Base-by-base conservation (phyloP, 164 flowering plant species). In the Protea cynaroides region DNA sequence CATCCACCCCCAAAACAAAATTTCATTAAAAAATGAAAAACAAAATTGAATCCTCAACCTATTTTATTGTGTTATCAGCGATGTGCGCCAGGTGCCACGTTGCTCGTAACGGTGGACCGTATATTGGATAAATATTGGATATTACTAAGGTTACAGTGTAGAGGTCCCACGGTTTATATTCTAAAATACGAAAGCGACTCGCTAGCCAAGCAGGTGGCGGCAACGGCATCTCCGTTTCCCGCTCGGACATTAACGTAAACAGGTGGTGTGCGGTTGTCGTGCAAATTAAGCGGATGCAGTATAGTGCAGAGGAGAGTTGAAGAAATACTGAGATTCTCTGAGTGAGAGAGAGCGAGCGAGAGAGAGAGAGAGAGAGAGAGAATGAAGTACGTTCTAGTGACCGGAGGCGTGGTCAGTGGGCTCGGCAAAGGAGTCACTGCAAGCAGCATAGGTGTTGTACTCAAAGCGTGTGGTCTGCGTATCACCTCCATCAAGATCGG, bases 381-480 rank as follows among this genome's bases (percentile, higher is more conserved):
- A 55, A 93, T 93, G 98, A 93, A 93, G 83, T 90, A 90, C 83
- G 95, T 93, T 14, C 8, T 93, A 77, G 98, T 93, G 25, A 83
- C 96, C 0, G 98, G 97, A 6, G 98, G 98, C 0, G 98, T 93
- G 29, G 98, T 93, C 34, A 93, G 98, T 64, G 98, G 97, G 11
- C 94, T 93, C 13, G 98, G 98, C 67, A 93, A 93, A 64, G 98
- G 98, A 61, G 98, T 93, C 10, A 90, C 97, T 0, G 98, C 98
- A 38, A 90, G 98, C 76, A 93, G 97, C 68, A 66, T 93, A 37
- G 98, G 97, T 65, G 97, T 93, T 57, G 92, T 87, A 47, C 97
- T 93, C 62, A 82, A 90, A 75, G 86, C 96, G 14, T 93, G 98
- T 57, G 97, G 98, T 61, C 86, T 93, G 22, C 96, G 97, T 54